phyloP scores from a whole-genome alignment of 495 filamentous ascomycete species.

The Diplogelasinospora grovesii region DNA sequence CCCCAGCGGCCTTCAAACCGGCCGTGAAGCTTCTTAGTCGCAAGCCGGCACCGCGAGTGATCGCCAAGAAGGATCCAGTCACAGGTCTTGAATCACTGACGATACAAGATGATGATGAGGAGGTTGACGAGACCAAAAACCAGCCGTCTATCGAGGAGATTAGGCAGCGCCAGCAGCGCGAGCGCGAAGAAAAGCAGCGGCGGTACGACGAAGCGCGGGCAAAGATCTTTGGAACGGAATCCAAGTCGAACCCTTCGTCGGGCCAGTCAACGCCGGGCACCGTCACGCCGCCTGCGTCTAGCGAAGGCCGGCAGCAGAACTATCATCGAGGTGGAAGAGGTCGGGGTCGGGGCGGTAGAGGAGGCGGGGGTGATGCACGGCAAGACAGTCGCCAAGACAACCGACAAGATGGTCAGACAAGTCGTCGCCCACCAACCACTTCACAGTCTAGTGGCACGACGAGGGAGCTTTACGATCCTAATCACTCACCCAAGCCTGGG shows the following conservation, averaged over 20 bases:
- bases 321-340: slow-evolving; percentile 17
- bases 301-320: slow-evolving; percentile 29
- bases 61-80: slow-evolving; percentile 40
- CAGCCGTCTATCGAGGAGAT: slow-evolving; percentile 65
- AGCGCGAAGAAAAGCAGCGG: slow-evolving; percentile 80
- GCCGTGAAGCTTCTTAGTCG: slow-evolving; percentile 76
- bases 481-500: slow-evolving; percentile 55
- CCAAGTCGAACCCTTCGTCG: slow-evolving; percentile 49
- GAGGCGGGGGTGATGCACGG: slow-evolving; percentile 1
- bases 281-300: slow-evolving; percentile 53
- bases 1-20: slow-evolving; percentile 82
- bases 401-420: slow-evolving; percentile 18
- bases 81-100: slow-evolving; percentile 50
- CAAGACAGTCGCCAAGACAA: slow-evolving; percentile 12
- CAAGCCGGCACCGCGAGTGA: slow-evolving; percentile 55
- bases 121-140: slow-evolving; percentile 58
- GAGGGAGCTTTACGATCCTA: slow-evolving; percentile 66
- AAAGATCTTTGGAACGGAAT: slow-evolving; percentile 79
- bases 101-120: slow-evolving; percentile 55
- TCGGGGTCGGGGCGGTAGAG: slow-evolving; percentile 18
- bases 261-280: slow-evolving; percentile 42
- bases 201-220: slow-evolving; percentile 81
- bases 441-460: slow-evolving; percentile 22
- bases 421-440: slow-evolving; percentile 7
- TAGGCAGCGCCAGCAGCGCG: slow-evolving; percentile 61